Percentiles rank a stretch among this genome's conserved stretches.
Conservation (phyloP, 2,329 filamentous ascomycete genomes). For the Ascochyta lentis region DNA sequence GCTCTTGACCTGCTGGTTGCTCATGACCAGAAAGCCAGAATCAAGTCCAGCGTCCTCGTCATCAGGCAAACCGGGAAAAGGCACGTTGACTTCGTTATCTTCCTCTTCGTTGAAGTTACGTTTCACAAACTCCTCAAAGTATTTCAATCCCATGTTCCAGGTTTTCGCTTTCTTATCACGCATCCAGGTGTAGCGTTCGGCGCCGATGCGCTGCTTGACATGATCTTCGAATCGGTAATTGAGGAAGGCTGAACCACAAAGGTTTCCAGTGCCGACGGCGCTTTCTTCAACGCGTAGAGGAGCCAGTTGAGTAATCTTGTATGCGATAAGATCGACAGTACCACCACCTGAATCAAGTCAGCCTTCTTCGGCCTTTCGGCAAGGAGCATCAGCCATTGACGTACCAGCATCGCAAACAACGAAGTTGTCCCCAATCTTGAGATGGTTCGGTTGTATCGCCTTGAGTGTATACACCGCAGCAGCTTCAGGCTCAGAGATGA, state of each 20-base stretch:
- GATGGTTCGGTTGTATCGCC: constrained; percentile 76
- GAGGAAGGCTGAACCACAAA: constrained; percentile 80
- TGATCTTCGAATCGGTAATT: constrained; percentile 84
- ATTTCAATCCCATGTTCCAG: constrained; percentile 74
- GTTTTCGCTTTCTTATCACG: constrained; percentile 78
- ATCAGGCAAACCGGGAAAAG: constrained; percentile 77
- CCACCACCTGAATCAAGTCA: constrained; percentile 54
- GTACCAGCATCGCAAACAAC: constrained; percentile 62
- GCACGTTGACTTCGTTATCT: constrained; percentile 77
- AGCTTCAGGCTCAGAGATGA: constrained; percentile 80
- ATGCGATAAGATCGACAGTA: constrained; percentile 78
- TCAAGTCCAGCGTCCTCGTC: constrained; percentile 78
- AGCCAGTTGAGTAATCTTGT: constrained; percentile 76
- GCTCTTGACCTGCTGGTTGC: constrained; percentile 70
- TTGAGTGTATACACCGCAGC: constrained; percentile 81
- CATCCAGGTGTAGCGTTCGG: constrained; percentile 74
- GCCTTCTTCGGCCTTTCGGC: not conserved
- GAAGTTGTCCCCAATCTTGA: constrained; percentile 70
- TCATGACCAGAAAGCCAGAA: constrained; percentile 78
- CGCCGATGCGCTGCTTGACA: constrained; percentile 71
- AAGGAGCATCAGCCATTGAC: constrained; percentile 2
- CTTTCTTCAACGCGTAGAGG: constrained; percentile 79
- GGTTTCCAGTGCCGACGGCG: constrained; percentile 77
- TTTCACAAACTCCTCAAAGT: constrained; percentile 87
- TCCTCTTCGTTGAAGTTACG: constrained; percentile 83